Evolutionary conservation across 2,329 filamentous ascomycete species (phyloP), one percentile per base, ranked within the genome.

Genomic region (Trichothecium sympodiale): DNA sequence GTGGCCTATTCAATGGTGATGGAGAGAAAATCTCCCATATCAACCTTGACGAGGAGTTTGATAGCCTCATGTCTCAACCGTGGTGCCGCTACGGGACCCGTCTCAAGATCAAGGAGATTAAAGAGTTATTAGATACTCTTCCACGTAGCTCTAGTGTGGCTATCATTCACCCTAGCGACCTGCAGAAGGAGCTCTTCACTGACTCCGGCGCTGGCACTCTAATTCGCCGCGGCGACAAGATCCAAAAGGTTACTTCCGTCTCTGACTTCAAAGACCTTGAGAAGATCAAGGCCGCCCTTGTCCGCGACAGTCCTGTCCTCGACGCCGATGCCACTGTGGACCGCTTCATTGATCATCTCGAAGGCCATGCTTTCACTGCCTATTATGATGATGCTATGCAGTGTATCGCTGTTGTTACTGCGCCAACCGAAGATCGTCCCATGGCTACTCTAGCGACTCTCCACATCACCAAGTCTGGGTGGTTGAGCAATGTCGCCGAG

Each of bases 61-160:
- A 94, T 40, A 73, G 84, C 53, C 73, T 95, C 52, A 94, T 96
- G 86, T 72, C 77, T 38, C 86, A 95, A 62, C 77, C 83, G 48
- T 98, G 89, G 91, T 91, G 93, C 59, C 80, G 85, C 53, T 93
- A 91, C 55, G 91, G 91, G 43, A 96, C 89, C 27, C 77, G 88
- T 43, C 71, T 96, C 45, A 98, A 98, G 78, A 96, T 98, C 60
- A 85, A 83, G 64, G 87, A 98, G 65, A 93, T 94, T 64, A 94
- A 94, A 69, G 87, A 94, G n/a, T 31, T 38, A 8, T 28, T 39
- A 10, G 84, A 86, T 48, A 80, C 83, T 34, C 75, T 98, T 14
- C 91, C 91, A 35, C 80, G 85, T 49, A 89, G 84, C 38, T 95
- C 89, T 14, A 94, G 85, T 49, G 89, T 98, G 34, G 91, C 91